Base-by-base conservation (phyloP, 129 eudicot species). In the Centaurea solstitialis region DNA sequence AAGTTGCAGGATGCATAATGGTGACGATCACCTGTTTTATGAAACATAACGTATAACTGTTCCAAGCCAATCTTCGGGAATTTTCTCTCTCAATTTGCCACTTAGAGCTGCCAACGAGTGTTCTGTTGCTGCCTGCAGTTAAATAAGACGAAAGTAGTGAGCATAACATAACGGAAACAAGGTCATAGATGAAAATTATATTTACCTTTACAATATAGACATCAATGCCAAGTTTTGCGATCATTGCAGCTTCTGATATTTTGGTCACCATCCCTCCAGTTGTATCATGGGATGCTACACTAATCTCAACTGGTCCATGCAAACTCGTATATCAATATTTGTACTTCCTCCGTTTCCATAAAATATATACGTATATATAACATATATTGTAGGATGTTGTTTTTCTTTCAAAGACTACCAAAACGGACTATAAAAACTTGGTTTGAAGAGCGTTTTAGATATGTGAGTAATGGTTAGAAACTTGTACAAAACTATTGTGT, bases 241-340 rank as follows among this genome's bases (percentile, higher is more conserved):
- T 95, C 90, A 88, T 85, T 41, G 99, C 97, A 53, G 99, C 99
- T 90, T 95, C 98, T 67, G 99, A 53, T 79, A 92, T 89, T 83
- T 92, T 95, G 18, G 99, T 95, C 64, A 80, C 88, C 99, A 96
- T 96, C 76, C 98, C 99, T 26, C 99, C 99, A 0, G 98, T 96
- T 73, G 99, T 96, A 82, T 96, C 99, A 45, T 96, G 99, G 20
- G 99, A 91, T 65, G 99, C 97, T 82, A 89, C 97, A 15, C 93
- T 88, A 73, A 91, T 85, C 80, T 93, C 95, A 85, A 96, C 98
- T 96, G 93, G 80, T 71, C 68, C 73, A 74, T 6, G 24, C 53
- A 61, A 82, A 66, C n/a, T 33, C n/a, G 10, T n/a, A 73, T 20
- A 76, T 65, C 22, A 75, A 33, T 33, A 33, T 33, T 33, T 26